phyloP scores from a whole-genome alignment of 495 filamentous ascomycete species.

The Xylaria nigripes region DNA sequence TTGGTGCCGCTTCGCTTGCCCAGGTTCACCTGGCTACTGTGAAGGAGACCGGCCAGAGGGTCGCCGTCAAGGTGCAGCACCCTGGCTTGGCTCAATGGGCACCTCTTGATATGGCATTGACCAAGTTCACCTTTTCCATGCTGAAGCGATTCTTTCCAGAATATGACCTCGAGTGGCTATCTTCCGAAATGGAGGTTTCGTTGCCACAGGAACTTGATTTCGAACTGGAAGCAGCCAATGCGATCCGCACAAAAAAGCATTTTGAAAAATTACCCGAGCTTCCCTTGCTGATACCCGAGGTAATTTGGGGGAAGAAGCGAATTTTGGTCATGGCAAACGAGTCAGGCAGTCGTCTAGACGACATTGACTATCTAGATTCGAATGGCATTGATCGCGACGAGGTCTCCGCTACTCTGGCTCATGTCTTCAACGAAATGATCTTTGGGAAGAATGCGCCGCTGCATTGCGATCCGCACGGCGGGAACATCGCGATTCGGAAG shows the following conservation, averaged over 20 bases:
- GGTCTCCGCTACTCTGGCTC: conserved; percentile 83
- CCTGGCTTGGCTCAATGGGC: conserved; percentile 87
- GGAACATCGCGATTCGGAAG: conserved; percentile 87
- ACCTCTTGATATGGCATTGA: conserved; percentile 78
- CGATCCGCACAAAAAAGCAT: conserved; percentile 66
- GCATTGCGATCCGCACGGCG: conserved; percentile 96
- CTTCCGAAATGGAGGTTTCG: conserved; percentile 83
- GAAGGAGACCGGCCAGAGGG: conserved; percentile 73
- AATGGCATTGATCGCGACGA: conserved; percentile 90
- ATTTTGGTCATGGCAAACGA: conserved; percentile 96
- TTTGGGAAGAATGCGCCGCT: conserved; percentile 84
- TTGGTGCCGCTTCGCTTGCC: conserved; percentile 88
- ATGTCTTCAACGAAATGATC: conserved; percentile 99
- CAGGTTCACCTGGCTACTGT: conserved; percentile 91
- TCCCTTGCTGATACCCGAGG: conserved; percentile 82
- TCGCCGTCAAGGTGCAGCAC: conserved; percentile 98
- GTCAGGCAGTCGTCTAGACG: conserved; percentile 78
- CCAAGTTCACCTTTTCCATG: conserved; percentile 78
- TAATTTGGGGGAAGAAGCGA: conserved; percentile 80
- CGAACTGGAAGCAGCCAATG: conserved; percentile 75
- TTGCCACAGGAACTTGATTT: conserved; percentile 92
- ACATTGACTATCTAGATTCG: conserved; percentile 75
- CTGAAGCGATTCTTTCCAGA: conserved; percentile 92
- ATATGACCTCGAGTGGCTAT: conserved; percentile 94
- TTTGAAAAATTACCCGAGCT: conserved; percentile 59